phyloP scores from a whole-genome alignment of 108 stramenopile species.

The Licmophora abbreviata region DNA sequence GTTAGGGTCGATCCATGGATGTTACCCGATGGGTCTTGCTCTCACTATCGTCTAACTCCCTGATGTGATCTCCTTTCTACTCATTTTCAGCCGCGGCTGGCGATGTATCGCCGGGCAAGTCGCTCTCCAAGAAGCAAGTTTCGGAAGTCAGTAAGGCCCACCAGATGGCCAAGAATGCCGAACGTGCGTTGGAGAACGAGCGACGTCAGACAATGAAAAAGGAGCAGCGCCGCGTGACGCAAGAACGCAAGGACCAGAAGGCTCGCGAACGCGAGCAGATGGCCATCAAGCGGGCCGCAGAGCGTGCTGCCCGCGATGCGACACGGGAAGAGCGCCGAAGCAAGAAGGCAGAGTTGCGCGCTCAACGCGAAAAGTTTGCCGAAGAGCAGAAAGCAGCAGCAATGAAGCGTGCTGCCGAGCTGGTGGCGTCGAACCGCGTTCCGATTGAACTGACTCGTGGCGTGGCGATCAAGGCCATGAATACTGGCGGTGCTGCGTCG shows the following conservation, averaged over 20 bases:
- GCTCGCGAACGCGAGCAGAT: constrained; percentile 48
- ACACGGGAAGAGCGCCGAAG: constrained; percentile 52
- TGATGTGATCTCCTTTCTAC: constrained; percentile 12
- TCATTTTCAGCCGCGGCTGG: constrained; percentile 29
- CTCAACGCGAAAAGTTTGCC: constrained; percentile 49
- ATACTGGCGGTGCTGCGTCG: constrained; percentile 6
- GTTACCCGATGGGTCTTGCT: background rate
- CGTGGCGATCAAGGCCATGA: constrained; percentile 5
- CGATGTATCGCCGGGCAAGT: constrained; percentile 5
- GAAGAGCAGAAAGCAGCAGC: constrained; percentile 73
- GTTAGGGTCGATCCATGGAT: background rate
- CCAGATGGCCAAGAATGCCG: constrained; percentile 39
- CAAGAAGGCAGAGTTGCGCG: constrained; percentile 44
- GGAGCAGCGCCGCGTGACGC: constrained; percentile 41
- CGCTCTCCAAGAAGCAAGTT: constrained; percentile 20
- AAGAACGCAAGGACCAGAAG: constrained; percentile 41
- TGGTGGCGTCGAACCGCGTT: constrained; percentile 62
- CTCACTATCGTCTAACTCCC: too few relatives aligned
- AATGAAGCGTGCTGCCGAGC: constrained; percentile 52
- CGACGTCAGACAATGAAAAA: constrained; percentile 30
- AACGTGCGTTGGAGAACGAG: constrained; percentile 39
- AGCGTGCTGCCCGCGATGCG: constrained; percentile 42
- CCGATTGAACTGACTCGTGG: constrained; percentile 73
- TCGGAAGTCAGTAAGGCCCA: constrained; percentile 35
- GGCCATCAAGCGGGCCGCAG: constrained; percentile 37